Base-by-base conservation (phyloP, 495 filamentous ascomycete species). In the Mytilinidion resinicola region DNA sequence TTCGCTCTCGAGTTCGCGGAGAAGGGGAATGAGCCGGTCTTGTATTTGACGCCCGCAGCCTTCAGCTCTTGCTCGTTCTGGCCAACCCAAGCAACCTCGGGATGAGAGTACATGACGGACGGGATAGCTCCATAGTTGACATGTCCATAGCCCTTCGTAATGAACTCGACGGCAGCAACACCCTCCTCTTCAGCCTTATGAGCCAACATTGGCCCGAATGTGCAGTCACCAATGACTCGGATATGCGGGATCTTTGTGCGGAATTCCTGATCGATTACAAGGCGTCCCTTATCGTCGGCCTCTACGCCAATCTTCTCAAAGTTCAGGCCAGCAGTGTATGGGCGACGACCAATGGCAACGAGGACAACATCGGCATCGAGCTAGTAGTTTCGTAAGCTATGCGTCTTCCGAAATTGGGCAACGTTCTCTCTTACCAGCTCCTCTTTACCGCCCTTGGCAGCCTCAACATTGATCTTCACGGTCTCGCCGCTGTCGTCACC, bases 111-210 rank as follows among this genome's bases (percentile, higher is more conserved):
- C 93, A 98, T 98, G 76, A 98, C 93, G 46, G 87, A 89, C 61
- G 93, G 93, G 72, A 98, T 98, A 75, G 86, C 89, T 70, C 84
- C 88, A 80, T 98, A 98, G 85, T 98, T 98, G 72, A 98, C 93
- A 75, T 98, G 93, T 37, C 93, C 93, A 76, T 92, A 87, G 60
- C 89, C 90, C 79, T 96, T 96, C 76, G 87, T 90, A 76, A 98
- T 90, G 81, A 90, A 97, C 75, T 98, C 93, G 42, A 97, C 80
- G 41, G 82, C 91, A 11, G 93, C 93, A 49, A 96, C 91, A 54
- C 79, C 93, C 78, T 98, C 93, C 78, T 98, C 93, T 78, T 98
- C 93, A 42, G 95, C 93, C 82, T 98, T 98, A 82, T 98, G 93
- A 51, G 93, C 93, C 67, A 98, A 85, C 93, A 98, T 98, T 66